Conservation (phyloP, 345 rosid species). For the Corchorus olitorius region DNA sequence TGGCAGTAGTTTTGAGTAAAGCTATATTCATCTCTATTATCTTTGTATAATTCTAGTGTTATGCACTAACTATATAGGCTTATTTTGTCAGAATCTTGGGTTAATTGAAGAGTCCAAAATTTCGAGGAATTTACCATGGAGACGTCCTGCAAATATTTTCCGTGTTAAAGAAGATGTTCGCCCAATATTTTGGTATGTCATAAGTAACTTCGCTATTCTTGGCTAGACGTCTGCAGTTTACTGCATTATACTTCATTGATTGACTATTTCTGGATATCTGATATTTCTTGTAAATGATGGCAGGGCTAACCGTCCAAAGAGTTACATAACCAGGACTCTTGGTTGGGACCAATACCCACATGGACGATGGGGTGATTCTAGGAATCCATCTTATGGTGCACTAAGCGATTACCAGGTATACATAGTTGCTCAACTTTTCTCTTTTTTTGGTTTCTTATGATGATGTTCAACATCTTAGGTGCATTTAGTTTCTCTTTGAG, state of each 20-base stretch:
- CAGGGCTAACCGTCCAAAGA: constrained; percentile 99
- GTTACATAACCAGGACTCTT: constrained; percentile 83
- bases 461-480: not conserved
- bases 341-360: constrained; percentile 93
- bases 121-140: constrained; percentile 83
- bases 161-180: constrained; percentile 95
- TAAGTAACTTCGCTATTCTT: not conserved
- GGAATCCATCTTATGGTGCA: constrained; percentile 85
- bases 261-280: constrained; percentile 18
- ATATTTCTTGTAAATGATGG: constrained; percentile 25
- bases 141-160: constrained; percentile 86
- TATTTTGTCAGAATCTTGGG: constrained; percentile 80
- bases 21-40: not conserved
- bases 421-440: not conserved
- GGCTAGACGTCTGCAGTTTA: not conserved
- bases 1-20: not conserved
- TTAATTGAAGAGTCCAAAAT: constrained; percentile 88
- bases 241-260: not conserved
- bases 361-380: constrained; percentile 94
- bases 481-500: not conserved
- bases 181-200: constrained; percentile 87
- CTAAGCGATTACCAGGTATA: constrained; percentile 84
- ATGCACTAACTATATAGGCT: constrained; percentile 28
- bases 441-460: not conserved
- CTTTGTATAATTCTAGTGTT: not conserved